Evolutionary conservation across 1,284 basidiomycete species (phyloP).

Genomic region (Takashimella koratensis): DNA sequence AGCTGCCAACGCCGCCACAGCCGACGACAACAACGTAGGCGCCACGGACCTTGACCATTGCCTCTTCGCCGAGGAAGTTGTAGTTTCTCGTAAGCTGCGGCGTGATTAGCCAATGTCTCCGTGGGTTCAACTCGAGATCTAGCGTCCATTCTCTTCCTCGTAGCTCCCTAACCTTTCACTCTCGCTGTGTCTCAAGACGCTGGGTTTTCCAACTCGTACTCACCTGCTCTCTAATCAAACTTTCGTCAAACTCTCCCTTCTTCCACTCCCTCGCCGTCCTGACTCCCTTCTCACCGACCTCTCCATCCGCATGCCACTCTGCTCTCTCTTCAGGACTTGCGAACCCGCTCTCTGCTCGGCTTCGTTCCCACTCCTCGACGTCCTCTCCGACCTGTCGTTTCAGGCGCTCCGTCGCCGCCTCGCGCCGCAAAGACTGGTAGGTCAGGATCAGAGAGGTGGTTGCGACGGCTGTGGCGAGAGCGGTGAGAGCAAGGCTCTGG

Average conservation of each 20-base stretch:
- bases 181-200: too few relatives aligned
- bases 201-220: conserved; percentile 15
- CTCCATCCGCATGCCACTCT: conserved; percentile 25
- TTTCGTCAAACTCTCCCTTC: conserved; percentile 62
- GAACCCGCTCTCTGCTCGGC: conserved; percentile 21
- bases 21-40: conserved; percentile 83
- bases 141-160: too few relatives aligned
- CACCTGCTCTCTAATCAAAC: conserved; percentile 64
- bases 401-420: conserved; percentile 41
- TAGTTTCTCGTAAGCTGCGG: conserved; percentile 86
- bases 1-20: conserved; percentile 93
- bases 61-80: conserved; percentile 87
- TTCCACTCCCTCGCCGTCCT: conserved; percentile 27
- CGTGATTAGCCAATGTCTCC: too few relatives aligned
- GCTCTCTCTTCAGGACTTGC: conserved; percentile 24
- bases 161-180: too few relatives aligned
- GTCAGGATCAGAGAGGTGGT: conserved; percentile 44
- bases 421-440: conserved; percentile 45
- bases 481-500: conserved; percentile 42
- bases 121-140: too few relatives aligned
- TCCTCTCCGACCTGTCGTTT: conserved; percentile 47
- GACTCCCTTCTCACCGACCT: conserved; percentile 10
- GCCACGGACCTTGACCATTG: conserved; percentile 73
- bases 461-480: conserved; percentile 36
- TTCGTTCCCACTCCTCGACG: conserved; percentile 42